These are phyloP conservation scores for Coprinellus micaceus DNA, from an alignment of 768 basidiomycete genomes.

Conservation along the genomic window DNA sequence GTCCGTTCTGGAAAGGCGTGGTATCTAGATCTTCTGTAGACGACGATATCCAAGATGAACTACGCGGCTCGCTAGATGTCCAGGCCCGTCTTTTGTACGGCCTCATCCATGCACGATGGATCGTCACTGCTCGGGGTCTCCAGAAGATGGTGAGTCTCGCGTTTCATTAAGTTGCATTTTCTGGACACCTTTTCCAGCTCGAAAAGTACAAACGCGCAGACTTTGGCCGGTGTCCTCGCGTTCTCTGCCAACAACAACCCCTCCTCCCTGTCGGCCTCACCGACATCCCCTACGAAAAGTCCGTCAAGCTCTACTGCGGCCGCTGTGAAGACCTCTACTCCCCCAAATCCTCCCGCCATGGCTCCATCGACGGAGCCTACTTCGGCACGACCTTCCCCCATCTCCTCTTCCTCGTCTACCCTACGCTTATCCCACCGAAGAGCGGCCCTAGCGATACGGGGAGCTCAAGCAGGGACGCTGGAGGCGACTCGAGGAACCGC, in stretches of 20 bases:
- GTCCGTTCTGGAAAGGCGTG: neutral
- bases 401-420: conserved; percentile 95
- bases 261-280: conserved; percentile 96
- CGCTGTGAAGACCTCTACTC: conserved; percentile 98
- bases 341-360: conserved; percentile 95
- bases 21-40: conserved; percentile 42
- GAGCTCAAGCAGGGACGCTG: conserved; percentile 13
- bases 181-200: conserved; percentile 42
- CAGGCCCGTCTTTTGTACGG: conserved; percentile 94
- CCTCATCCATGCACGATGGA: conserved; percentile 95
- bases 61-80: conserved; percentile 86
- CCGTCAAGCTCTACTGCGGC: conserved; percentile 97
- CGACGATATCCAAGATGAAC: conserved; percentile 92
- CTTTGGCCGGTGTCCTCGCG: conserved; percentile 97
- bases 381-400: conserved; percentile 99
- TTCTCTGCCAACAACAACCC: conserved; percentile 90
- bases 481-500: conserved; percentile 31
- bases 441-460: conserved; percentile 41
- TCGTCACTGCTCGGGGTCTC: conserved; percentile 89
- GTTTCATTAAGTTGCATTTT: neutral
- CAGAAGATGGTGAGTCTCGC: conserved; percentile 83
- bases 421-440: conserved; percentile 86
- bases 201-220: conserved; percentile 99
- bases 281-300: conserved; percentile 97
- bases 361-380: conserved; percentile 96